Conservation (phyloP, 2,329 filamentous ascomycete genomes). For the Aureobasidium mangrovei region DNA sequence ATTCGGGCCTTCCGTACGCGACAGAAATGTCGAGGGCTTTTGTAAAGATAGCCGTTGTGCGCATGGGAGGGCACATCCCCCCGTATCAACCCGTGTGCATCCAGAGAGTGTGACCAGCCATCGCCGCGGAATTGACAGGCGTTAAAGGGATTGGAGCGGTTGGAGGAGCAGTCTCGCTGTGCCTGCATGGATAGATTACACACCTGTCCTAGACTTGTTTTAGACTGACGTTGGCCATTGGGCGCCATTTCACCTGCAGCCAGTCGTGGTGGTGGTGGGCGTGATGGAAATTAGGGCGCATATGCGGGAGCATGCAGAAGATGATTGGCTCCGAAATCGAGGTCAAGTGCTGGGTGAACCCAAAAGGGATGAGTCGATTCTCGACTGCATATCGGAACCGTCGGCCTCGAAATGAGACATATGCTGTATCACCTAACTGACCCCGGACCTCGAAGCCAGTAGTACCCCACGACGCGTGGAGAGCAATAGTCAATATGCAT, state of each 20-base stretch:
- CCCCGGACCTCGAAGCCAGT: not conserved
- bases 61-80: not conserved
- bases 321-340: slow-evolving; percentile 8
- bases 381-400: not conserved
- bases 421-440: not conserved
- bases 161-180: slow-evolving; percentile 1
- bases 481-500: not conserved
- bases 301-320: not conserved
- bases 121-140: slow-evolving; percentile 3
- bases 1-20: slow-evolving; percentile 9
- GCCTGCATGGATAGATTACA: slow-evolving; percentile 12
- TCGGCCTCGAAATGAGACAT: slow-evolving; percentile 1
- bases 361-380: not conserved
- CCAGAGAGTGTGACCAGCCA: slow-evolving; percentile 8
- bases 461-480: slow-evolving; percentile 1
- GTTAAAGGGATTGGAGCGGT: slow-evolving; percentile 10
- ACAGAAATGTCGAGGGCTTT: slow-evolving; percentile 7
- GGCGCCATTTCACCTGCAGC: slow-evolving; percentile 5
- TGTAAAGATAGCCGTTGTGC: slow-evolving; percentile 11
- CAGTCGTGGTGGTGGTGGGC: not conserved
- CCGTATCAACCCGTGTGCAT: slow-evolving; percentile 7
- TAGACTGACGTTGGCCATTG: slow-evolving; percentile 4
- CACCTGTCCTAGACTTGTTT: slow-evolving; percentile 1
- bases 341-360: not conserved
- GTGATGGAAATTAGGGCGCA: slow-evolving; percentile 6